Conservation (phyloP, 805 yeast species). For the Wickerhamomyces kurtzmanii region DNA sequence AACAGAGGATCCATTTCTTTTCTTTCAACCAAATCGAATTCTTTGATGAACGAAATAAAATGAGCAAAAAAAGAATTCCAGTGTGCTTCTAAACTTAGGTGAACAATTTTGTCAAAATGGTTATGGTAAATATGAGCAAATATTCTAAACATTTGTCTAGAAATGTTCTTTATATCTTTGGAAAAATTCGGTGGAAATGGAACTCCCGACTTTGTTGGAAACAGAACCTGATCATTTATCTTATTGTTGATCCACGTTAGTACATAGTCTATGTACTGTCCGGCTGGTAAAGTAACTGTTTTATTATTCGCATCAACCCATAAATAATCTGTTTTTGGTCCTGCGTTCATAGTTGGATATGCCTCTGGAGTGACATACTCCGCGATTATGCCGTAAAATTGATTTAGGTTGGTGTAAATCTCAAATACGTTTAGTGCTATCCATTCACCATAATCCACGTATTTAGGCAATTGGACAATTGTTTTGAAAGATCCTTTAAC, state of each 20-base stretch:
- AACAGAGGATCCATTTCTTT: slow-evolving; percentile 72
- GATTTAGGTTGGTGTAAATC: slow-evolving; percentile 74
- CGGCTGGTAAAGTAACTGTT: slow-evolving; percentile 81
- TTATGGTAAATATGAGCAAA: slow-evolving; percentile 93
- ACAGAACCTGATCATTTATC: slow-evolving; percentile 78
- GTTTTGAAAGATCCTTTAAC: slow-evolving; percentile 97
- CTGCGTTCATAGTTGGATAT: slow-evolving; percentile 93
- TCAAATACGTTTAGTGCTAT: slow-evolving; percentile 88
- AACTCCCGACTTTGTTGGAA: slow-evolving; percentile 83
- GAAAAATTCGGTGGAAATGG: slow-evolving; percentile 85
- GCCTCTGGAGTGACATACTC: slow-evolving; percentile 88
- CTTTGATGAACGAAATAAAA: slow-evolving; percentile 77
- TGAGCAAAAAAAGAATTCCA: slow-evolving; percentile 98
- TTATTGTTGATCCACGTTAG: slow-evolving; percentile 84
- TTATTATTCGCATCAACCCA: slow-evolving; percentile 84
- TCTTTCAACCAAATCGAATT: slow-evolving; percentile 72
- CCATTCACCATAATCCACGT: slow-evolving; percentile 95
- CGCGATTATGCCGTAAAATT: slow-evolving; percentile 82
- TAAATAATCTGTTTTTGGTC: slow-evolving; percentile 80
- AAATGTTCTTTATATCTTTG: slow-evolving; percentile 77
- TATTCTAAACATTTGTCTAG: slow-evolving; percentile 87
- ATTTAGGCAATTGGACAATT: slow-evolving; percentile 89
- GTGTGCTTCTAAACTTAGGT: slow-evolving; percentile 88
- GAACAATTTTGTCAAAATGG: slow-evolving; percentile 91
- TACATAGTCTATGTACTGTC: slow-evolving; percentile 87